Evolutionary conservation across 257 asterid genomes (phyloP).

Genomic region (Cruciata laevipes): DNA sequence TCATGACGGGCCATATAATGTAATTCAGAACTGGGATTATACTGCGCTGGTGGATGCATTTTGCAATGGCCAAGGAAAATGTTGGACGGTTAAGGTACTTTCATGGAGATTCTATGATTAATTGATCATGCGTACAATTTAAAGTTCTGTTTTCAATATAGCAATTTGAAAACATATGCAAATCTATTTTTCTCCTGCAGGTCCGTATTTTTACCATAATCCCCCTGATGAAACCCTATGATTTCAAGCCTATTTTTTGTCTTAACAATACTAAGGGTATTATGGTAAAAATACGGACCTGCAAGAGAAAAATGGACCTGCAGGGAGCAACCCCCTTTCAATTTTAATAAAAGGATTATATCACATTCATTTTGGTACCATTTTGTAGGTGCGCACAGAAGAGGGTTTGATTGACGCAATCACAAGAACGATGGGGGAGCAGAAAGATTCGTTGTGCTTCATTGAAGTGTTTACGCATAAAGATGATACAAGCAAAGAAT

Average conservation of each 20-base stretch:
- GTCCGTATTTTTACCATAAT: too few species aligned
- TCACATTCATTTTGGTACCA: not conserved
- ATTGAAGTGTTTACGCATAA: constrained; percentile 60
- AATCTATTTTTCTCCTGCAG: too few species aligned
- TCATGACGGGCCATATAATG: constrained; percentile 68
- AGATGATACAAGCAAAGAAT: constrained; percentile 65
- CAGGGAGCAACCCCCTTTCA: too few species aligned
- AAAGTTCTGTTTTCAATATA: not conserved
- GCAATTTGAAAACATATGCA: too few species aligned
- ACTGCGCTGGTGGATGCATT: constrained; percentile 59
- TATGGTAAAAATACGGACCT: too few species aligned
- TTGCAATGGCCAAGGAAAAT: constrained; percentile 53
- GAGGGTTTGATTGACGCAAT: constrained; percentile 50
- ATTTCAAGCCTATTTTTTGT: too few species aligned
- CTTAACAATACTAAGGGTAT: too few species aligned
- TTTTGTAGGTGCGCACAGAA: constrained; percentile 41
- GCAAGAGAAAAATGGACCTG: too few species aligned
- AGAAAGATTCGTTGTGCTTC: constrained; percentile 52
- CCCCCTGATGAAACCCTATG: too few species aligned
- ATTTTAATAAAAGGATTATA: too few species aligned
- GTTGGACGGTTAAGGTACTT: constrained; percentile 59
- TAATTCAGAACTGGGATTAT: constrained; percentile 67
- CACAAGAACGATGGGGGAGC: constrained; percentile 36
- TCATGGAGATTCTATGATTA: too few species aligned
- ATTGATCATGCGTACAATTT: not conserved